Conservation (phyloP, 495 filamentous ascomycete species). For the Daldinia grandis region DNA sequence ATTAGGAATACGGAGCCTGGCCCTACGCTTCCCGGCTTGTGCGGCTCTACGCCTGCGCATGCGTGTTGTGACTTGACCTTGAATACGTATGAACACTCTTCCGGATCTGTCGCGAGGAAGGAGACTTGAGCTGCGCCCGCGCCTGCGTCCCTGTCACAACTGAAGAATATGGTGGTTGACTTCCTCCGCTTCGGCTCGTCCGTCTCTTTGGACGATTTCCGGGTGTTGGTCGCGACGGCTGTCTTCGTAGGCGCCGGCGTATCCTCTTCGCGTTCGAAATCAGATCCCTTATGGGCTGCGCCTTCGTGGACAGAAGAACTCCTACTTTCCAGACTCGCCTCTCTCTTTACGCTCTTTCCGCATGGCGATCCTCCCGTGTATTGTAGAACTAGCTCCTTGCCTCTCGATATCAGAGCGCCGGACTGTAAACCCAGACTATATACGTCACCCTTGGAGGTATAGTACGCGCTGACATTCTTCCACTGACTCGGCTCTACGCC, state of each 20-base stretch:
- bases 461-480: slow-evolving; percentile 92
- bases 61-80: slow-evolving; percentile 88
- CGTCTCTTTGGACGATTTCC: slow-evolving; percentile 48
- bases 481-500: slow-evolving; percentile 70
- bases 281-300: slow-evolving; percentile 48
- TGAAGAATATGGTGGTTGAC: slow-evolving; percentile 89
- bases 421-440: slow-evolving; percentile 90
- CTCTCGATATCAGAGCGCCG: slow-evolving; percentile 74
- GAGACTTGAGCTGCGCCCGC: slow-evolving; percentile 66
- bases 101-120: slow-evolving; percentile 83
- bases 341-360: slow-evolving; percentile 49
- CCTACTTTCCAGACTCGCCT: slow-evolving; percentile 31
- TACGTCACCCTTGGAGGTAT: slow-evolving; percentile 72
- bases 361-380: slow-evolving; percentile 92
- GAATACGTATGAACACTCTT: slow-evolving; percentile 97
- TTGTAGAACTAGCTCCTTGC: slow-evolving; percentile 89
- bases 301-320: slow-evolving; percentile 45
- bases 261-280: slow-evolving; percentile 54
- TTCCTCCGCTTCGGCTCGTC: slow-evolving; percentile 67
- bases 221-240: slow-evolving; percentile 1
- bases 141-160: slow-evolving; percentile 81
- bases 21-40: slow-evolving; percentile 72
- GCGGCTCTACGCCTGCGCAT: slow-evolving; percentile 71
- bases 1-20: slow-evolving; percentile 92
- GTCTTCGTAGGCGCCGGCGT: slow-evolving; percentile 37